Base-by-base conservation (phyloP, 495 filamentous ascomycete genomes). In the Zalerion maritima region DNA sequence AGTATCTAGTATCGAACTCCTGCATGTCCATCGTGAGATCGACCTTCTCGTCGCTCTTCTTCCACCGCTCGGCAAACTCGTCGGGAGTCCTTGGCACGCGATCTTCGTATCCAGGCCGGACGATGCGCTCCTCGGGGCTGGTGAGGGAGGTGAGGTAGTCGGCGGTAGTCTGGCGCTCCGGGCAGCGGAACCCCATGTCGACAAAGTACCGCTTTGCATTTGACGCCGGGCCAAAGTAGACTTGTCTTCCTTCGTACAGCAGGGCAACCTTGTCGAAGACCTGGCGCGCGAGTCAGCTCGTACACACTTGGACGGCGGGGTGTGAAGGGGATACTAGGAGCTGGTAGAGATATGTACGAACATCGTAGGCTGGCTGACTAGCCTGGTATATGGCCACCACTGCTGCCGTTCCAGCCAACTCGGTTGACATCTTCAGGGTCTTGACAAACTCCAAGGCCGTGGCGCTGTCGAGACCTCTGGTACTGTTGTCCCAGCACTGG, bases 101-200 rank as follows among this genome's bases (percentile, higher is more conserved):
- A 18, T 62, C 49, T 30, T 81, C 69, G 46, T 61, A 78, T 0
- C 78, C 81, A 1, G 55, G 37, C 1, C 67, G 62, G 21, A 75
- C 54, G 17, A 62, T 57, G 7, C 80, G 69, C 28, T 81, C 72
- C 15, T 65, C 54, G 3, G 71, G 61, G 24, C 75, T 75, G 7
- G 77, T 81, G 41, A 84, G 63, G 3, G 74, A 76, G 0, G 78
- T 83, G 5, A 83, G 51, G 43, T 82, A 84, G 42, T 83, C 79
- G 11, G 74, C 67, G 0, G 69, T 75, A 0, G 70, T 75, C 42
- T 68, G 62, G 1, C 71, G 48, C 0, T 60, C 46, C 2, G 67
- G 67, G 29, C 62, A 66, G 23, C 52, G 41, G 38, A 69, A 78
- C 0, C 73, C 73, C 28, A 76, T 58, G 25, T 71, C 54, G 6